Evolutionary conservation across 2,329 filamentous ascomycete genomes (phyloP), one percentile per base, ranked within the genome.

Genomic region (Fusarium lateritium): DNA sequence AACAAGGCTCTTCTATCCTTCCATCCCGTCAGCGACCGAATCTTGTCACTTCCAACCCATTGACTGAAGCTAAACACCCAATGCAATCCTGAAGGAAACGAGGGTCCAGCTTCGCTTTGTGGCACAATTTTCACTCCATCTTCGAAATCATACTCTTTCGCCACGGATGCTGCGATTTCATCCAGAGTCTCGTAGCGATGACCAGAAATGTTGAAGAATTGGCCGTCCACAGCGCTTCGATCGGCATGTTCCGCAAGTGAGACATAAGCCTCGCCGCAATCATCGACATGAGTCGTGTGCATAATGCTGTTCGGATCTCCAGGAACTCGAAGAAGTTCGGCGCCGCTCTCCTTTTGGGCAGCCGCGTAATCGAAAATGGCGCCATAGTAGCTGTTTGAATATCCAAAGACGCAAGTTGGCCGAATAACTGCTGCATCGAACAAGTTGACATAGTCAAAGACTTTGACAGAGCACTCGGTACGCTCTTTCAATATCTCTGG

Each of bases 251-350:
- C 72, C 0, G 83, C 84, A 4, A 86, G 75, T 2, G 81, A 77
- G 5, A 85, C 73, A 58, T 86, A 86, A 0, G 83, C 83, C 17
- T 83, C 80, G 3, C 74, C 83, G 46, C 83, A 85, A 64, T 86
- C 84, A 64, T 86, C 84, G 14, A 86, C 77, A 61, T 86, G 84
- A 38, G 81, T 77, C 5, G 79, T 81, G 59, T 86, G 84, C 62
- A 84, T 73, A 33, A 85, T 81, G 15, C 75, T 80, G 19, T 79
- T 73, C 0, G 77, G 75, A 40, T 80, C 66, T 1, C 77, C 72
- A 0, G 79, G 74, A 5, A 85, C 60, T 17, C 71, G 64, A 31
- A 84, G 69, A 3, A 71, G 60, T 14, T 68, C 63, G 6, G 66
- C 56, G 5, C 61, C 45, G 4, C 49, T 59, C 67, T 5, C 69